Percentiles rank a stretch among this genome's conserved stretches.
Evolutionary conservation across 257 asterid species (phyloP).

Genomic region (Knoxia roxburghii): DNA sequence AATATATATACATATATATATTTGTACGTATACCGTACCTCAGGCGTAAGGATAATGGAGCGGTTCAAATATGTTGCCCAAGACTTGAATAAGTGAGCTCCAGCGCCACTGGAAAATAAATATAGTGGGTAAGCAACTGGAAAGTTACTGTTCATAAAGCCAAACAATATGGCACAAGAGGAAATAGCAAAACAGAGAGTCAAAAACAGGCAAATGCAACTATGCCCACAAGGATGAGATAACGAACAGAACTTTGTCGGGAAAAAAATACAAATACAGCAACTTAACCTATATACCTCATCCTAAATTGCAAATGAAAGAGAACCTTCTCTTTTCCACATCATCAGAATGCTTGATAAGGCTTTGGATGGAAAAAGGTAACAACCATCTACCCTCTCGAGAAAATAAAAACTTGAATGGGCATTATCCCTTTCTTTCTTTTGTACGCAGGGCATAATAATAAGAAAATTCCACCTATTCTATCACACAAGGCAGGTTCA

Average conservation of each 20-base stretch:
- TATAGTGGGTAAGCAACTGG: not conserved
- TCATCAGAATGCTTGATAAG: not conserved
- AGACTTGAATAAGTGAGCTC: conserved; percentile 96
- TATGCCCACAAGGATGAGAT: not conserved
- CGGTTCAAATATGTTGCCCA: conserved; percentile 86
- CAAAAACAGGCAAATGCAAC: not conserved
- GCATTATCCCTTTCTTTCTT: not conserved
- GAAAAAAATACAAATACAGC: not conserved
- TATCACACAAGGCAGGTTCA: conserved; percentile 2
- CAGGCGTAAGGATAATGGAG: conserved; percentile 91
- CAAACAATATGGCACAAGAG: not conserved
- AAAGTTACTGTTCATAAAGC: not conserved
- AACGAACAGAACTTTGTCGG: not conserved
- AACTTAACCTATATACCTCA: too few relatives aligned
- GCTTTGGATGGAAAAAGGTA: not conserved
- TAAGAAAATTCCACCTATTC: conserved; percentile 1
- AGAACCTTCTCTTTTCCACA: not conserved
- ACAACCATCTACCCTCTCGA: not conserved
- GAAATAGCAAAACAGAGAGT: not conserved
- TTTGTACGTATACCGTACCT: too few relatives aligned
- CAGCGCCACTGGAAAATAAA: conserved; percentile 76
- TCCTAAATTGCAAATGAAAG: not conserved
- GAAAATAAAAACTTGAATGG: not conserved
- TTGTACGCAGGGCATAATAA: not conserved
- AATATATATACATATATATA: too few relatives aligned